These are phyloP conservation scores for Alternaria triticimaculans DNA, from an alignment of 2,329 filamentous ascomycete genomes.

Conservation along the genomic window DNA sequence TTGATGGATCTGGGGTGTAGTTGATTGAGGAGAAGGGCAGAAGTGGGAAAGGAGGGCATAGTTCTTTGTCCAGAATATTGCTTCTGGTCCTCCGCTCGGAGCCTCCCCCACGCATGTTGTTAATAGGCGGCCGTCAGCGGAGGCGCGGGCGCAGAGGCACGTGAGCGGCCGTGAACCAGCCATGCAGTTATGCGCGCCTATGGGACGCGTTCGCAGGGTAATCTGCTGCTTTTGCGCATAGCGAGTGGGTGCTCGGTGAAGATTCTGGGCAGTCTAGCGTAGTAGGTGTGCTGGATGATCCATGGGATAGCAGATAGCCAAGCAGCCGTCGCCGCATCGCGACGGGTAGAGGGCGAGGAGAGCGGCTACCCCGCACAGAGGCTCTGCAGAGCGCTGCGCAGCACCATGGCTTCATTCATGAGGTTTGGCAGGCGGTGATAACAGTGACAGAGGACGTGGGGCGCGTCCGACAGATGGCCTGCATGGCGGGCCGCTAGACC, in stretches of 20 bases:
- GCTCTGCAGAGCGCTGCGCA: not conserved
- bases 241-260: constrained; percentile 18
- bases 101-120: constrained; percentile 13
- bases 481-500: constrained; percentile 10
- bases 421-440: not conserved
- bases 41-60: not conserved
- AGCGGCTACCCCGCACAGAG: not conserved
- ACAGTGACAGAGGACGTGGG: not conserved
- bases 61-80: constrained; percentile 6
- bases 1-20: not conserved
- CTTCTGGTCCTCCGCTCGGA: not conserved
- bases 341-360: not conserved
- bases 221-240: constrained; percentile 14
- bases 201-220: constrained; percentile 21
- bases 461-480: not conserved
- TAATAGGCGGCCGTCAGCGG: constrained; percentile 12
- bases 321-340: not conserved
- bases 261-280: constrained; percentile 6
- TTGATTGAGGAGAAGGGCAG: not conserved
- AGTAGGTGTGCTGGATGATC: not conserved
- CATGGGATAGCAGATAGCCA: not conserved
- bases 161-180: constrained; percentile 4
- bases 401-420: not conserved
- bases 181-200: constrained; percentile 11
- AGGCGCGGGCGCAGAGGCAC: constrained; percentile 10